These are phyloP conservation scores for Torulaspora franciscae DNA, from an alignment of 805 yeast genomes.

Conservation along the genomic window DNA sequence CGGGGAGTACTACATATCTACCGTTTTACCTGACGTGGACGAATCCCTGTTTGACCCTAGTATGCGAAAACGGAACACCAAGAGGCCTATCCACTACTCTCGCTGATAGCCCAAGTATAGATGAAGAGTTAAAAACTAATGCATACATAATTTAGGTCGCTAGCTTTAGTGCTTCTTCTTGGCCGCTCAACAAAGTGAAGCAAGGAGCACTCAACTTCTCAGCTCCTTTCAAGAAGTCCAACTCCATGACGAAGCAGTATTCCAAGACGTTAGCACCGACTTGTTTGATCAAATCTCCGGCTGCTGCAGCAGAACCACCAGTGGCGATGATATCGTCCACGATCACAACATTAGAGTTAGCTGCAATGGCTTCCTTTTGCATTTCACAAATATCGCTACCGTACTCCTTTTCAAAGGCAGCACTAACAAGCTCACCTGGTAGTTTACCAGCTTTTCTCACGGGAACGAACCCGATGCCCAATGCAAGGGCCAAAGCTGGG, in stretches of 20 bases:
- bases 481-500: conserved; percentile 85
- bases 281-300: conserved; percentile 72
- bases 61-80: conserved; percentile 25
- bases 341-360: conserved; percentile 74
- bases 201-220: conserved; percentile 79
- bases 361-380: conserved; percentile 75
- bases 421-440: conserved; percentile 76
- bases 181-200: conserved; percentile 85
- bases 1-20: conserved; percentile 71
- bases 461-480: conserved; percentile 89
- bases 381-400: conserved; percentile 87
- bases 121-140: not conserved
- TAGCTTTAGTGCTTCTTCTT: conserved; percentile 47
- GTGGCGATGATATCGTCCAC: conserved; percentile 98
- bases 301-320: conserved; percentile 94
- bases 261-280: conserved; percentile 71
- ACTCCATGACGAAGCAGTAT: conserved; percentile 86
- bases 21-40: conserved; percentile 46
- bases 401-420: conserved; percentile 82
- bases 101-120: conserved; percentile 13
- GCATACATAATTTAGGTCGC: not conserved
- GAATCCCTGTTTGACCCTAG: conserved; percentile 27
- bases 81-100: conserved; percentile 24
- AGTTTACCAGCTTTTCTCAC: conserved; percentile 93
- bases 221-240: conserved; percentile 91